Percentiles rank a stretch among this genome's conserved stretches.
phyloP scores from a whole-genome alignment of 192 early-diverging fungal species.

The Coemansia sp. region DNA sequence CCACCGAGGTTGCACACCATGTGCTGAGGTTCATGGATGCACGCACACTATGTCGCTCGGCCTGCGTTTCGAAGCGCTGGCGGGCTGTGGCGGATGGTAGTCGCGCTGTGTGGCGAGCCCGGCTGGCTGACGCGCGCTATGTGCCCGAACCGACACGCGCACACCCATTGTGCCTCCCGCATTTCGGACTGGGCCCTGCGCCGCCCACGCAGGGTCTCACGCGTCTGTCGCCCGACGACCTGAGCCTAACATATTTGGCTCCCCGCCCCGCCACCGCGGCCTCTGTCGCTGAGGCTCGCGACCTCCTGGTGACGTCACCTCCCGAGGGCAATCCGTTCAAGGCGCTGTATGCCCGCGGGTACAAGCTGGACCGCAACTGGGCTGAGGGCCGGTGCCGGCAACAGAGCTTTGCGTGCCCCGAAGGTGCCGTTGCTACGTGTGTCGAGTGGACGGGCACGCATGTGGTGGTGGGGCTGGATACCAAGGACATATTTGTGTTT shows the following conservation, averaged over 20 bases:
- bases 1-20: constrained; percentile 70
- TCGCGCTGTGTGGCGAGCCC: constrained; percentile 45
- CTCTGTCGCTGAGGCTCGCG: constrained; percentile 5
- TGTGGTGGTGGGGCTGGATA: constrained; percentile 93
- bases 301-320: background rate
- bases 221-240: constrained; percentile 14
- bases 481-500: constrained; percentile 91
- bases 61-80: constrained; percentile 85
- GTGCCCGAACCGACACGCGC: constrained; percentile 22
- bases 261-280: constrained; percentile 15
- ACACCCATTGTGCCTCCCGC: constrained; percentile 43
- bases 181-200: constrained; percentile 48
- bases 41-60: constrained; percentile 72
- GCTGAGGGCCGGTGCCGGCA: constrained; percentile 69
- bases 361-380: constrained; percentile 87
- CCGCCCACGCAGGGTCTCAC: background rate
- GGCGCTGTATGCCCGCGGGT: constrained; percentile 74
- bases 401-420: constrained; percentile 80
- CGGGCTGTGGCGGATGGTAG: constrained; percentile 73
- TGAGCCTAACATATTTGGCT: constrained; percentile 29
- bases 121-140: constrained; percentile 44
- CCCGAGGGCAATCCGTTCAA: constrained; percentile 66
- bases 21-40: constrained; percentile 85
- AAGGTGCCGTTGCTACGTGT: constrained; percentile 87
- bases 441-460: constrained; percentile 96